A percentile compares a stretch with the other conserved stretches of the same genome.
These are phyloP conservation scores for Zizania palustris DNA, from an alignment of 202 grass and related monocot species.

Conservation along the genomic window DNA sequence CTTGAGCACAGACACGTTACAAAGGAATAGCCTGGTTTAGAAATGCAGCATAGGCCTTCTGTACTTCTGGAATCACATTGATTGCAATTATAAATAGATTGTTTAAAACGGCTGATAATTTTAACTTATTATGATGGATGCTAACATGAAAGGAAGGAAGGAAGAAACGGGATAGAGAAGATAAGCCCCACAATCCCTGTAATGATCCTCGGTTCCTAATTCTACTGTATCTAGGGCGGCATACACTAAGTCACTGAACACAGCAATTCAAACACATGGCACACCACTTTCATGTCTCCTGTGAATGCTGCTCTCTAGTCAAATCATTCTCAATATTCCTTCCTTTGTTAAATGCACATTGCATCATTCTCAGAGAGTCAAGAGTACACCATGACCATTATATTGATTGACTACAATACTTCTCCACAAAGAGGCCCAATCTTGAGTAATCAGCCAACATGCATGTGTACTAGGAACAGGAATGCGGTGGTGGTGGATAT, in stretches of 20 bases:
- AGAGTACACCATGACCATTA: background rate
- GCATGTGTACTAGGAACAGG: background rate
- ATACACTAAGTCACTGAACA: background rate
- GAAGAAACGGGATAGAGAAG: background rate
- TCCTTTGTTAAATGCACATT: background rate
- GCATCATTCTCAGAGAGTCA: background rate
- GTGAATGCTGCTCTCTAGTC: background rate
- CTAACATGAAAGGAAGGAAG: background rate
- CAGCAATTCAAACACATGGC: background rate
- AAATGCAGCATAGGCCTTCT: constrained; percentile 25
- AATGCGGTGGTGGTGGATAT: background rate
- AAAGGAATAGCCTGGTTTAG: constrained; percentile 10
- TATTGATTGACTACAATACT: background rate
- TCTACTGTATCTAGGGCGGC: constrained; percentile 2
- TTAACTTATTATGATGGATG: background rate
- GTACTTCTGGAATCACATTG: background rate
- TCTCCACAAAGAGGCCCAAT: background rate
- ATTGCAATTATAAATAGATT: background rate
- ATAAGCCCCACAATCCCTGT: constrained; percentile 12
- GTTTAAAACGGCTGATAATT: background rate
- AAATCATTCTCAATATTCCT: background rate
- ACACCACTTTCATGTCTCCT: background rate
- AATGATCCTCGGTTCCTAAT: background rate
- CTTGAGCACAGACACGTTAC: background rate
- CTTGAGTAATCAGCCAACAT: background rate